phyloP scores from a whole-genome alignment of 306 rosid genomes.

The Crataegus laevigata region DNA sequence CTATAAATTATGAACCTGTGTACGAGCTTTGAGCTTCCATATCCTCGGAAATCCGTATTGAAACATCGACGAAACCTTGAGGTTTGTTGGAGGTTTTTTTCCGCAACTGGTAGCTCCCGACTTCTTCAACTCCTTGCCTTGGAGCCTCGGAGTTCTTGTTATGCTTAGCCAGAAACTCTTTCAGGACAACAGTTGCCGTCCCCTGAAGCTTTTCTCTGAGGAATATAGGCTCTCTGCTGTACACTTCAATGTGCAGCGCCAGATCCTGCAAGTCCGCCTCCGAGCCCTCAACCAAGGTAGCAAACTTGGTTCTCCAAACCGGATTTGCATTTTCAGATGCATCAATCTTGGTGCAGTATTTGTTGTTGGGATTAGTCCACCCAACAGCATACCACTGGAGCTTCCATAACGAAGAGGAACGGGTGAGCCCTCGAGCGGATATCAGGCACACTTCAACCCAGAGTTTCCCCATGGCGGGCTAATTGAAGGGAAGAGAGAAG shows the following conservation, averaged over 20 bases:
- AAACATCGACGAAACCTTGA: constrained; percentile 61
- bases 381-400: constrained; percentile 85
- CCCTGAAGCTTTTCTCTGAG: constrained; percentile 68
- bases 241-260: constrained; percentile 58
- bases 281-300: constrained; percentile 46
- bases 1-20: constrained; percentile 18
- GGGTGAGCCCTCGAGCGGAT: constrained; percentile 69
- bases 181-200: constrained; percentile 48
- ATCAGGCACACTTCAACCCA: constrained; percentile 72
- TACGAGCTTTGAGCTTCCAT: constrained; percentile 38
- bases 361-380: constrained; percentile 71
- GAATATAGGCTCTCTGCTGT: constrained; percentile 65
- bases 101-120: constrained; percentile 64
- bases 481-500: constrained; percentile 16
- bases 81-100: constrained; percentile 58
- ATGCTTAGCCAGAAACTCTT: constrained; percentile 56
- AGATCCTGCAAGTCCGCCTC: constrained; percentile 36
- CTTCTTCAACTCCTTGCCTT: constrained; percentile 40
- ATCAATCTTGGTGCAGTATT: constrained; percentile 74
- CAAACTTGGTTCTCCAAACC: constrained; percentile 71
- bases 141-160: constrained; percentile 33
- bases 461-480: constrained; percentile 48
- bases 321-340: constrained; percentile 70
- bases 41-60: constrained; percentile 43
- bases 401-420: constrained; percentile 56